Percentiles rank a stretch among this genome's conserved stretches.
Conservation (phyloP, 768 basidiomycete genomes). For the Auricularia sp. region DNA sequence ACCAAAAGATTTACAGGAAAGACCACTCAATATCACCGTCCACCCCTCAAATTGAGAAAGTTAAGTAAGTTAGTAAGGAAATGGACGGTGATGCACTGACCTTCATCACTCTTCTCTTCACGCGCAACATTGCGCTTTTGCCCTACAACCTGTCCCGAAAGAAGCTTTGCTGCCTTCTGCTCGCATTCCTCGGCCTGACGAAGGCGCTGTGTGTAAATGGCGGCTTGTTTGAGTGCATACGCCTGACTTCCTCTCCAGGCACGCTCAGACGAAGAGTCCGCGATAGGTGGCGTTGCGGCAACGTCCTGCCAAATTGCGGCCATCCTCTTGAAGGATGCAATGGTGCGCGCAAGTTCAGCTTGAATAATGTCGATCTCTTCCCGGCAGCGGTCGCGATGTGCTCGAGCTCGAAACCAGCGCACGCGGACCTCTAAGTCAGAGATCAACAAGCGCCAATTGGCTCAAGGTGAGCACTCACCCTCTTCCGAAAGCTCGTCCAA, state of each 20-base stretch:
- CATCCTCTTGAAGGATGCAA: background rate
- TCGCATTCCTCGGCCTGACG: background rate
- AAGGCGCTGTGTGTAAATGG: conserved; percentile 2
- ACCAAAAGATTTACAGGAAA: too few species aligned
- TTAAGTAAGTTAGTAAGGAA: too few species aligned
- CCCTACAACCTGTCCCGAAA: background rate
- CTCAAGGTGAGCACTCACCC: conserved; percentile 15
- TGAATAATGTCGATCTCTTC: conserved; percentile 14
- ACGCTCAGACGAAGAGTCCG: background rate
- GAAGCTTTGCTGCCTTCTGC: background rate
- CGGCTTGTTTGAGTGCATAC: conserved; percentile 8
- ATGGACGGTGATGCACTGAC: background rate
- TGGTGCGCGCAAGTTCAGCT: conserved; percentile 9
- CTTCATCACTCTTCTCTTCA: background rate
- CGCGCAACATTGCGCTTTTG: background rate
- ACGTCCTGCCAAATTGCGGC: conserved; percentile 1
- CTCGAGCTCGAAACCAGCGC: conserved; percentile 12
- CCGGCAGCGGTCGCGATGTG: conserved; percentile 9
- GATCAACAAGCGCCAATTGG: conserved; percentile 23
- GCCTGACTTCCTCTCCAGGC: background rate
- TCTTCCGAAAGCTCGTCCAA: background rate
- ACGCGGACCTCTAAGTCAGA: conserved; percentile 24
- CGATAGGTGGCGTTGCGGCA: background rate
- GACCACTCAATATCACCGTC: too few species aligned
- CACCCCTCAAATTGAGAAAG: too few species aligned